Evolutionary conservation across 495 filamentous ascomycete genomes (phyloP), one percentile per base, ranked within the genome.

Genomic region (Talaromyces nanjingensis): DNA sequence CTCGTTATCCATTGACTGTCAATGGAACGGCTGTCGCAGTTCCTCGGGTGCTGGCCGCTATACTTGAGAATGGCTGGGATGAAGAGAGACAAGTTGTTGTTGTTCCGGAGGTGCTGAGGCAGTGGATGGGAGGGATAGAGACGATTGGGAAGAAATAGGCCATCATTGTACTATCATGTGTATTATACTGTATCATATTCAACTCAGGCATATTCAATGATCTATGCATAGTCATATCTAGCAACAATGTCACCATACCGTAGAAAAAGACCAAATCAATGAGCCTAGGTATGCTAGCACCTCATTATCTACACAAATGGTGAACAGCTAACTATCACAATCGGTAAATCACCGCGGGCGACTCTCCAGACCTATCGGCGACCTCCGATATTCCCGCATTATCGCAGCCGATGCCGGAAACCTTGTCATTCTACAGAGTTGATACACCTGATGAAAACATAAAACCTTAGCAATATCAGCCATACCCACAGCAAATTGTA

Each of bases 1-100:
- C 79, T 6, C 73, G 78, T 7, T 93, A 89, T 67, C 89, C 91
- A 49, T 90, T 87, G 73, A 98, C 96, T 1, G 86, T 97, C 24
- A 98, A 98, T 72, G 94, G 94, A 0, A 98, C 94, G 2, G 94
- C 94, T 1, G 76, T 97, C 72, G 94, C 94, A 2, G 88, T 98
- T 18, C 96, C 94, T 18, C 79, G 94, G 37, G 89, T 98, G 20
- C 66, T 98, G 66, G 92, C 94, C 24, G 92, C 92, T 8, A 79
- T 98, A n/a, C 71, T 98, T 73, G 94, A 98, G 81, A 91, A 96
- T 70, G 89, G 92, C 4, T 98, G 92, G 91, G 82, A 90, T 70
- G 87, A 91, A 67, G 63, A 76, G 4, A 81, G 78, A 53, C 79
- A 77, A 64, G 77, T 81, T 4, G 76, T 76, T 25, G 89, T 97